Conservation (phyloP, 1,284 basidiomycete species). For the Heterobasidion occidentale region DNA sequence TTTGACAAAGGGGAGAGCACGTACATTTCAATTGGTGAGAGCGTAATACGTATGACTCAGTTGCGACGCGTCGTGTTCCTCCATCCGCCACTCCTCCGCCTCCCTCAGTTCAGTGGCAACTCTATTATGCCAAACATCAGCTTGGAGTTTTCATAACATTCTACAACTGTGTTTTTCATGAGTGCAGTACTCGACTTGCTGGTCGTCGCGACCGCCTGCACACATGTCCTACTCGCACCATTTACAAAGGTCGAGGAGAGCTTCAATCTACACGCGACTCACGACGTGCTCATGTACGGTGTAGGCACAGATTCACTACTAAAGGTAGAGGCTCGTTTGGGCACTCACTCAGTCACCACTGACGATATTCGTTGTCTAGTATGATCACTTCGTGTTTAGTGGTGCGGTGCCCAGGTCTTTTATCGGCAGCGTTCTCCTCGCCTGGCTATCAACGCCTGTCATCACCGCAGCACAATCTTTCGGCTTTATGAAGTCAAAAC, state of each 20-base stretch:
- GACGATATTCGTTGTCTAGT: conserved; percentile 34
- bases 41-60: too few relatives aligned
- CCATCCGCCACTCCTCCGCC: too few relatives aligned
- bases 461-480: conserved; percentile 32
- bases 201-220: conserved; percentile 47
- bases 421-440: conserved; percentile 61
- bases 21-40: too few relatives aligned
- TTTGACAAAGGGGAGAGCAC: too few relatives aligned
- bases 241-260: conserved; percentile 98
- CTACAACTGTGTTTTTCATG: background rate
- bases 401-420: conserved; percentile 90
- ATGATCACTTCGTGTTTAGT: conserved; percentile 86
- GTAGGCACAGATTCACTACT: conserved; percentile 31
- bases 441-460: conserved; percentile 40
- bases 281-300: conserved; percentile 83
- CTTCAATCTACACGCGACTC: conserved; percentile 89
- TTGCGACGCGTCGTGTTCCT: too few relatives aligned
- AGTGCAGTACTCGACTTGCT: conserved; percentile 37
- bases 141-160: too few relatives aligned
- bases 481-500: conserved; percentile 42
- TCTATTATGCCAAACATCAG: too few relatives aligned
- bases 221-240: conserved; percentile 72
- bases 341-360: background rate
- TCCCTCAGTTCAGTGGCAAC: too few relatives aligned
- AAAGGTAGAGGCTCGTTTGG: conserved; percentile 34